Base-by-base conservation (phyloP, 768 basidiomycete genomes). In the Tubosaeta brunneosetosa region DNA sequence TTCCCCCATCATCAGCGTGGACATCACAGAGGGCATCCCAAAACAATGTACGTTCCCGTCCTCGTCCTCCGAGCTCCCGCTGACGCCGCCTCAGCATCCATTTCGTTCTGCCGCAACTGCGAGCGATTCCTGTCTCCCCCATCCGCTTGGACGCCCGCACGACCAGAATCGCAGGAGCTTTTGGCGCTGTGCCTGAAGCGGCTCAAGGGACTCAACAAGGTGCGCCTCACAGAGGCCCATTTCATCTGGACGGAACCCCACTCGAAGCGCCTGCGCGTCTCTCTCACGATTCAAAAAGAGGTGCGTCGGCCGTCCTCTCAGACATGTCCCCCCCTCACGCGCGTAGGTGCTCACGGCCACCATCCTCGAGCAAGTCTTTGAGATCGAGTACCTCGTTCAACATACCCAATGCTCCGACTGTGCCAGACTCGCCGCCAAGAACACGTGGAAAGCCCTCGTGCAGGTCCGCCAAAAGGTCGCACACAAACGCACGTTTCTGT, bases 171-270 rank as follows among this genome's bases (percentile, higher is more conserved):
- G 0, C 74, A 95, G 48, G 94, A 98, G 65, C 78, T 99, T 25
- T 79, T 99, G 31, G 90, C 95, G 3, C 85, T 98, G 52, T 98
- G 97, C 69, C 73, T 99, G 53, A 91, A 90, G 67, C 95, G 94
- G 69, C 83, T 98, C 62, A 95, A 94, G 66, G 94, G 94, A 3
- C 76, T 98, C 22, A 86, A 84, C 62, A 94, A 92, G 76, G 93
- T 98, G 26, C 88, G 95, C 45, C 73, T 99, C 40, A 94, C 97
- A n/a, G 95, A 98, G 56, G 97, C 97, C 2, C 91, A 93, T 57
- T 98, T 98, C 69, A 92, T 98, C 63, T 99, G 97, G 97, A 99
- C 97, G 19, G 97, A 99, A 66, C 97, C 97, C 3, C 95, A 99
- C 72, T 94, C 91, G 36, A 94, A 94, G 65, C 81, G 97, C 34